Percentiles rank a stretch among this genome's conserved stretches.
phyloP scores from a whole-genome alignment of 1,284 basidiomycete genomes.

The Laetiporus sulphureus region DNA sequence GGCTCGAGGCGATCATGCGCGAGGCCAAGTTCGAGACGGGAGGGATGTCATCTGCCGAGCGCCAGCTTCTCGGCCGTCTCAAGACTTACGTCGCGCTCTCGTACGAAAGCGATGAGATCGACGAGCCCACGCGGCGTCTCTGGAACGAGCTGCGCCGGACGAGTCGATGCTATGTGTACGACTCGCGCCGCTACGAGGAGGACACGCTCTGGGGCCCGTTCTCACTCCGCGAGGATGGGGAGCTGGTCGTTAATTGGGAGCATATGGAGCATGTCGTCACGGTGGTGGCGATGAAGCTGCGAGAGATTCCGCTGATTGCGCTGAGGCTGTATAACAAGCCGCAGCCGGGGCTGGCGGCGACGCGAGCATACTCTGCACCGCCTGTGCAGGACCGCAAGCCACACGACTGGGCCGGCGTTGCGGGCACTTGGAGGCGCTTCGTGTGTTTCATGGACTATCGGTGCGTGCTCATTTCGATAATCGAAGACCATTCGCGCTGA shows the following conservation, averaged over 20 bases:
- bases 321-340: constrained; percentile 33
- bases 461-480: constrained; percentile 27
- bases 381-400: constrained; percentile 24
- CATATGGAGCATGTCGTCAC: constrained; percentile 53
- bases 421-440: constrained; percentile 62
- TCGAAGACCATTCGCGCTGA: neutral
- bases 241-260: constrained; percentile 45
- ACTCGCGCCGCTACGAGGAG: constrained; percentile 48
- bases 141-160: constrained; percentile 33
- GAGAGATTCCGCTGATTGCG: constrained; percentile 36
- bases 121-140: constrained; percentile 19
- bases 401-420: constrained; percentile 63
- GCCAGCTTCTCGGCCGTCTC: constrained; percentile 23
- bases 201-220: constrained; percentile 55
- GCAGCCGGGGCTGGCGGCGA: constrained; percentile 40
- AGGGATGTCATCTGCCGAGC: constrained; percentile 2
- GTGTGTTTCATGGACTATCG: constrained; percentile 73
- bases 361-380: constrained; percentile 47
- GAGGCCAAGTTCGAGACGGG: constrained; percentile 7
- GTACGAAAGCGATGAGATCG: constrained; percentile 17
- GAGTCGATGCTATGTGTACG: constrained; percentile 54
- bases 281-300: constrained; percentile 52
- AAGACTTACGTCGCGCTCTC: constrained; percentile 39
- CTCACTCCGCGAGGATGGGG: constrained; percentile 16
- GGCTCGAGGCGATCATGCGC: constrained; percentile 15